Conservation (phyloP, 164 flowering plant species). For the Paratinospora sagittata region DNA sequence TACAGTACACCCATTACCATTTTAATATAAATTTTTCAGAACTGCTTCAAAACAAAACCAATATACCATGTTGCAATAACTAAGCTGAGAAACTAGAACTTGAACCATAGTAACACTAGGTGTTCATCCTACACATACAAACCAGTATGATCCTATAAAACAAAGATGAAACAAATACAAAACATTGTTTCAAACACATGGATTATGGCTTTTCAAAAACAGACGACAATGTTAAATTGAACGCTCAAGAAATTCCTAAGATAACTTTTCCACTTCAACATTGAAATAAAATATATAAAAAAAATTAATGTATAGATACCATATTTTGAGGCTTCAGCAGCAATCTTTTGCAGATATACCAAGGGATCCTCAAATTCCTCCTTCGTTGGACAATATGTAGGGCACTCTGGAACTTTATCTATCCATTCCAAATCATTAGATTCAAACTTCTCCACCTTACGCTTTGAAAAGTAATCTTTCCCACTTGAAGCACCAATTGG, state of each 20-base stretch:
- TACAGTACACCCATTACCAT: too few relatives aligned
- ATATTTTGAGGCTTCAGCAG: conserved; percentile 88
- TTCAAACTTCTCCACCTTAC: conserved; percentile 61
- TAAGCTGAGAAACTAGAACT: too few relatives aligned
- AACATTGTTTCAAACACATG: not conserved
- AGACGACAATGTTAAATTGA: not conserved
- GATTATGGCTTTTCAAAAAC: too few relatives aligned
- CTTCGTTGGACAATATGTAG: conserved; percentile 73
- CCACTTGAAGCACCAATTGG: conserved; percentile 28
- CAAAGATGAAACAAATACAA: not conserved
- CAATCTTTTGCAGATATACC: conserved; percentile 80
- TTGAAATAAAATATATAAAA: not conserved
- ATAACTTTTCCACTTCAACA: not conserved
- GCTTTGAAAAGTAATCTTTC: conserved; percentile 43
- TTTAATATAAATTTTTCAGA: too few relatives aligned
- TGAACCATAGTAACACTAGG: too few relatives aligned
- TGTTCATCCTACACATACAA: too few relatives aligned
- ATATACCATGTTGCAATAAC: too few relatives aligned
- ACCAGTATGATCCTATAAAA: not conserved
- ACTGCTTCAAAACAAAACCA: too few relatives aligned
- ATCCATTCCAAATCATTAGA: conserved; percentile 64
- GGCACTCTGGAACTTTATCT: conserved; percentile 78
- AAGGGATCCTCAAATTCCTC: conserved; percentile 97
- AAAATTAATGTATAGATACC: conserved; percentile 35
- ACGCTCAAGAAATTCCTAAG: not conserved